These are phyloP conservation scores for Codiaeum variegatum DNA, from an alignment of 441 rosid genomes.

Conservation along the genomic window DNA sequence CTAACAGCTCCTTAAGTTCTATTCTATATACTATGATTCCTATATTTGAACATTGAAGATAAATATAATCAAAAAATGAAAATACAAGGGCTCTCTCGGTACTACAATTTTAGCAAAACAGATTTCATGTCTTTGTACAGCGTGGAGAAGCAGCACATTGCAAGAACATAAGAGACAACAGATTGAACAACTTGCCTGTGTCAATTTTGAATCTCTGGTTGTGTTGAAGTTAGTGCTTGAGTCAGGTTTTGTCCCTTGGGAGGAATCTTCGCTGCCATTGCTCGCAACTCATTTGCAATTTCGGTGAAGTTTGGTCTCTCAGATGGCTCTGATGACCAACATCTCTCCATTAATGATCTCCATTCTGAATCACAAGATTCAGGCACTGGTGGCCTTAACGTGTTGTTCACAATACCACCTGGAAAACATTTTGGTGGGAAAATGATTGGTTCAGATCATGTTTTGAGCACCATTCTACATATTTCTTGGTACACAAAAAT, in stretches of 20 bases:
- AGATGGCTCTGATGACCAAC: slow-evolving; percentile 61
- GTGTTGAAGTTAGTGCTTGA: slow-evolving; percentile 19
- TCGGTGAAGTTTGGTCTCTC: slow-evolving; percentile 57
- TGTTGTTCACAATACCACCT: slow-evolving; percentile 72
- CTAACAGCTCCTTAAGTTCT: background rate
- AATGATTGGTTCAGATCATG: background rate
- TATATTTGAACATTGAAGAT: background rate
- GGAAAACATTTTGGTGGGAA: slow-evolving; percentile 4
- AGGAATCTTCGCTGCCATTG: slow-evolving; percentile 43
- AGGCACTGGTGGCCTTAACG: slow-evolving; percentile 58
- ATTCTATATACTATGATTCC: slow-evolving; percentile 10
- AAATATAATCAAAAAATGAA: background rate
- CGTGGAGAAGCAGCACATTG: background rate
- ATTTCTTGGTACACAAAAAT: background rate
- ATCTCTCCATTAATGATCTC: slow-evolving; percentile 65
- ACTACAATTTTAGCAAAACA: slow-evolving; percentile 14
- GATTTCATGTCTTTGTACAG: background rate
- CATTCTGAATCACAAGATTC: slow-evolving; percentile 51
- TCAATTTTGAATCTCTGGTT: slow-evolving; percentile 21
- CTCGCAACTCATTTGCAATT: slow-evolving; percentile 41
- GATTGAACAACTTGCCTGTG: slow-evolving; percentile 3
- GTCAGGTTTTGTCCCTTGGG: slow-evolving; percentile 33
- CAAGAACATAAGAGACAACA: background rate
- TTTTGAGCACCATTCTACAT: background rate
- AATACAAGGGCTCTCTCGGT: background rate